A percentile compares a stretch with the other conserved stretches of the same genome.
phyloP scores from a whole-genome alignment of 2,329 filamentous ascomycete species.

The Fusarium beomiforme region DNA sequence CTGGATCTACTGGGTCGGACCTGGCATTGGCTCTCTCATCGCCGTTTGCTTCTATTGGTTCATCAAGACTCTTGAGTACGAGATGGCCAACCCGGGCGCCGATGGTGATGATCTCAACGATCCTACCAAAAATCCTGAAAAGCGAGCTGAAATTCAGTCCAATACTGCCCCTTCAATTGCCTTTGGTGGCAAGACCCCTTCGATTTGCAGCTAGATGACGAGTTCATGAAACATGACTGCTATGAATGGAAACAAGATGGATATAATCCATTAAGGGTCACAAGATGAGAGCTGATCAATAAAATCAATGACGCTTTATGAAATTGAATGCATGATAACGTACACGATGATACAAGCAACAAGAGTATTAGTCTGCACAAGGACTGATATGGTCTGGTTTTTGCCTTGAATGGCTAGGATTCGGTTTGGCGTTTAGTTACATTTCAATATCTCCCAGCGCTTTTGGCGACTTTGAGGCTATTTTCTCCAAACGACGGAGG shows the following conservation, averaged over 20 bases:
- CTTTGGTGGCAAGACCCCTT: constrained; percentile 38
- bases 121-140: constrained; percentile 56
- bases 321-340: not conserved
- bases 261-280: constrained; percentile 5
- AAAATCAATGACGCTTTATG: not conserved
- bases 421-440: not conserved
- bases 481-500: not conserved
- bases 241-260: constrained; percentile 4
- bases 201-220: constrained; percentile 29
- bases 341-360: not conserved
- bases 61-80: constrained; percentile 54
- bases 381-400: too few species aligned
- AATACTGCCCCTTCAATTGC: constrained; percentile 26
- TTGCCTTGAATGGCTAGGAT: not conserved
- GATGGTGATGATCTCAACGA: constrained; percentile 56
- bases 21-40: constrained; percentile 47
- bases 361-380: too few species aligned
- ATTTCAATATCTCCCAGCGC: not conserved
- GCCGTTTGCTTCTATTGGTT: constrained; percentile 52
- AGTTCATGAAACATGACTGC: constrained; percentile 2
- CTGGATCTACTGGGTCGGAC: constrained; percentile 59
- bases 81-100: constrained; percentile 59
- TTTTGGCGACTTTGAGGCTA: not conserved
- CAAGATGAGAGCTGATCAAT: constrained; percentile 4
- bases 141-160: constrained; percentile 45